These are phyloP conservation scores for Syzygium aqueum DNA, from an alignment of 345 rosid genomes.

Conservation along the genomic window DNA sequence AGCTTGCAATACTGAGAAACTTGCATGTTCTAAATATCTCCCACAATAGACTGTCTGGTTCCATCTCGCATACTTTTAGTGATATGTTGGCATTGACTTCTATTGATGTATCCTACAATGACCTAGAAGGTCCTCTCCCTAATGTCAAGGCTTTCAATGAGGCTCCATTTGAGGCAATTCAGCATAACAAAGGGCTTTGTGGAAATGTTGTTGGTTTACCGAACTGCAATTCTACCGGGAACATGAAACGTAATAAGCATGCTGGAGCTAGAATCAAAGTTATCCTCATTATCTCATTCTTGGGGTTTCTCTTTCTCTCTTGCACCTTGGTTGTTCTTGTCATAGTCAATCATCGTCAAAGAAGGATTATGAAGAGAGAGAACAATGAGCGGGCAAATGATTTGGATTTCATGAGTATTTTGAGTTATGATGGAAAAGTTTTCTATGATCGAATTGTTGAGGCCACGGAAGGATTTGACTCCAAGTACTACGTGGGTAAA, in stretches of 20 bases:
- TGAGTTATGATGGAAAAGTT: background rate
- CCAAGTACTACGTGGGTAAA: background rate
- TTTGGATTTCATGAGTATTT: background rate
- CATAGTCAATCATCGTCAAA: background rate
- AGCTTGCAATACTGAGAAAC: background rate
- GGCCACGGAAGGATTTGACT: background rate
- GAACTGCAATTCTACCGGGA: background rate
- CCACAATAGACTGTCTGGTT: background rate
- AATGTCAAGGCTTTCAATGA: background rate
- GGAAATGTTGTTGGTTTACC: background rate
- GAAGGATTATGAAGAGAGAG: background rate
- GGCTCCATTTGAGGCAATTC: background rate
- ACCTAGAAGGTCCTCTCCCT: background rate
- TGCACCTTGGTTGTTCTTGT: background rate
- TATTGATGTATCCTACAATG: background rate
- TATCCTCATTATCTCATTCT: background rate
- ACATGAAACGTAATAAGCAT: background rate
- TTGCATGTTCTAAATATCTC: background rate
- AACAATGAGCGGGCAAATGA: background rate
- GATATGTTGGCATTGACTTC: background rate
- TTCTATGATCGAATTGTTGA: background rate
- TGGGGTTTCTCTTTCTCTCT: background rate
- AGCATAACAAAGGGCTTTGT: background rate
- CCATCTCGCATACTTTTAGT: background rate
- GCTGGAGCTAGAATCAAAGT: background rate